Evolutionary conservation across 1,284 basidiomycete genomes (phyloP).

Genomic region (Puccinia horiana): DNA sequence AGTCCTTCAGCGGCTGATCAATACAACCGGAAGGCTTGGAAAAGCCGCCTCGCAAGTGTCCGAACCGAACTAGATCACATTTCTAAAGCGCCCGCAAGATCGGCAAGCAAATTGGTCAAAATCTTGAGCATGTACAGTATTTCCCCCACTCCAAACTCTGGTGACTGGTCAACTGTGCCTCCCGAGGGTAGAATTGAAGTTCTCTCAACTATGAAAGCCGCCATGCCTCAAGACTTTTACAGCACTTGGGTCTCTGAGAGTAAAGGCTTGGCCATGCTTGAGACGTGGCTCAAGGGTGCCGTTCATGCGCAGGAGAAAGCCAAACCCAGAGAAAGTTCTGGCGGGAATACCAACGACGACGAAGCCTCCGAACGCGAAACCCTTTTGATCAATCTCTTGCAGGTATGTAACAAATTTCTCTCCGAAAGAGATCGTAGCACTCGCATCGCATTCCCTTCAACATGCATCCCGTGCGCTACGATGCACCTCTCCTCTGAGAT

Average conservation of each 20-base stretch:
- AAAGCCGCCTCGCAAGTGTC: slow-evolving; percentile 38
- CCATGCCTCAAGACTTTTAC: slow-evolving; percentile 41
- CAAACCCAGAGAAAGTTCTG: slow-evolving; percentile 20
- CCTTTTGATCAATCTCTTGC: slow-evolving; percentile 29
- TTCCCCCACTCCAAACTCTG: slow-evolving; percentile 33
- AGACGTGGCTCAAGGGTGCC: slow-evolving; percentile 44
- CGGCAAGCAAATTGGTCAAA: slow-evolving; percentile 41
- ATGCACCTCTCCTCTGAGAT: neutral
- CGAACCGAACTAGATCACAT: slow-evolving; percentile 47
- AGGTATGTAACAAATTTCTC: slow-evolving; percentile 30
- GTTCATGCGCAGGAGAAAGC: slow-evolving; percentile 43
- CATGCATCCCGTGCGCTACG: neutral
- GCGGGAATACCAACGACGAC: neutral
- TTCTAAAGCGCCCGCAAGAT: slow-evolving; percentile 29
- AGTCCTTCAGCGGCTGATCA: slow-evolving; percentile 23
- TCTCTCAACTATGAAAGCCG: slow-evolving; percentile 32
- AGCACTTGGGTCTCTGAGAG: slow-evolving; percentile 38
- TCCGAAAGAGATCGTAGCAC: neutral
- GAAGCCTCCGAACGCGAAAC: slow-evolving; percentile 21
- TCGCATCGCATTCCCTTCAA: neutral
- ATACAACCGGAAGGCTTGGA: slow-evolving; percentile 49
- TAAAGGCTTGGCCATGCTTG: slow-evolving; percentile 33
- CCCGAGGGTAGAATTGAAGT: slow-evolving; percentile 46
- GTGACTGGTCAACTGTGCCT: slow-evolving; percentile 48
- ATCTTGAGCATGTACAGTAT: slow-evolving; percentile 41